Evolutionary conservation across 2,329 filamentous ascomycete genomes (phyloP).

Genomic region (Diplodia seriata): DNA sequence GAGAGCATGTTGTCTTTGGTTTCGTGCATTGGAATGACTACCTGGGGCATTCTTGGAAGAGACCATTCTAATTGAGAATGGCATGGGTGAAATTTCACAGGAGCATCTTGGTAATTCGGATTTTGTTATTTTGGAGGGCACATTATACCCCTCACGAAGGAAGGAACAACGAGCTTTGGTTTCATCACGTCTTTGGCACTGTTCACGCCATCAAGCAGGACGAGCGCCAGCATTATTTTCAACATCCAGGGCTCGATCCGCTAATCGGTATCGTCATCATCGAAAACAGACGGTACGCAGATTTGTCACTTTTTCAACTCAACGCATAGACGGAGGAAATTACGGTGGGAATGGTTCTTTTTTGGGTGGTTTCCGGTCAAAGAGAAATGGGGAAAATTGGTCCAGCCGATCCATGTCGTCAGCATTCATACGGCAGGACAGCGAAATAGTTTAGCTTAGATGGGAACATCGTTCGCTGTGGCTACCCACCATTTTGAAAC

Average conservation of each 20-base stretch:
- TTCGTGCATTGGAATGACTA: slow-evolving; percentile 22
- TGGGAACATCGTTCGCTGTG: slow-evolving; percentile 25
- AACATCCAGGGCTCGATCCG: slow-evolving; percentile 11
- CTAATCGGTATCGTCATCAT: slow-evolving; percentile 27
- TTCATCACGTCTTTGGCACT: neutral
- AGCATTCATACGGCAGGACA: slow-evolving; percentile 4
- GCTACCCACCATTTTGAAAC: neutral
- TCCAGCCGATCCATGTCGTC: neutral
- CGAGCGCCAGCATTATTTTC: slow-evolving; percentile 3
- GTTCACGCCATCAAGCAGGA: slow-evolving; percentile 11
- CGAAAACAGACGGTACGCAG: slow-evolving; percentile 27
- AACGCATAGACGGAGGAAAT: slow-evolving; percentile 22
- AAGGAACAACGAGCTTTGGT: slow-evolving; percentile 4
- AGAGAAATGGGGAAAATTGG: neutral
- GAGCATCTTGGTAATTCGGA: slow-evolving; percentile 10
- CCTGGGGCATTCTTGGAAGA: slow-evolving; percentile 5
- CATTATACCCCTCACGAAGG: slow-evolving; percentile 17
- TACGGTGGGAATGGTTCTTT: neutral
- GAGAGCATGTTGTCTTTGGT: slow-evolving; percentile 18
- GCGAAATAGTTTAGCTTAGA: slow-evolving; percentile 25
- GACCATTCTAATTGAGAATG: neutral
- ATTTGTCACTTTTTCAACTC: slow-evolving; percentile 19
- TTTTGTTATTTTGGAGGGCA: slow-evolving; percentile 18
- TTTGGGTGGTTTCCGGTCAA: neutral
- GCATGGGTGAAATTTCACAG: neutral